Conservation (phyloP, 164 flowering plant species). For the Vitis rotundifolia region DNA sequence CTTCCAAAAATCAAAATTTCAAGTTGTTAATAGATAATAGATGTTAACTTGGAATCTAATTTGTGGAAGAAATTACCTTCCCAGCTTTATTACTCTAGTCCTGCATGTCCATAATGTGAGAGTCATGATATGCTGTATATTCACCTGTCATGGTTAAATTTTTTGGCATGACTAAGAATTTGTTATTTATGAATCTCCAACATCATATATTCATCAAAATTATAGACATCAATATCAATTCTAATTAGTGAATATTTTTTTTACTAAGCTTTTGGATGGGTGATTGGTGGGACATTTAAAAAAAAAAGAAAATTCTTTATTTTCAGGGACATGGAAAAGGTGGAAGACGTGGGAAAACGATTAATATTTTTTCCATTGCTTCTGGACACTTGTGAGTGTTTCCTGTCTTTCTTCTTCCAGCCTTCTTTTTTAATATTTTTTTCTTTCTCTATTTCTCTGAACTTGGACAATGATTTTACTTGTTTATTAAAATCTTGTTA, state of each 20-base stretch:
- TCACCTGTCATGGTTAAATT: background rate
- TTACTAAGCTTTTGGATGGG: constrained; percentile 1
- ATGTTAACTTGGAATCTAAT: no score
- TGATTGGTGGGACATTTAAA: constrained; percentile 6
- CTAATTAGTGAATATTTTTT: background rate
- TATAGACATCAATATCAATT: background rate
- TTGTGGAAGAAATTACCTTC: no score
- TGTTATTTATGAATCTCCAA: background rate
- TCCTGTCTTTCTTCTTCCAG: background rate
- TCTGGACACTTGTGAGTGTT: constrained; percentile 95
- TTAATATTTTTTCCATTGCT: constrained; percentile 97
- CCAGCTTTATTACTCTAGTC: background rate
- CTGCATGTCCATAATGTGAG: background rate
- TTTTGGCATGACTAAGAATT: background rate
- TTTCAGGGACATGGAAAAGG: constrained; percentile 48
- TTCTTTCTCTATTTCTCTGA: background rate
- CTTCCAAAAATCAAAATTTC: no score
- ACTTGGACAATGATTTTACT: no score
- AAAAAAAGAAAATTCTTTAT: no score
- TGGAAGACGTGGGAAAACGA: constrained; percentile 71
- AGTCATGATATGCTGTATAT: background rate
- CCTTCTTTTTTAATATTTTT: background rate
- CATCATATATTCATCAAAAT: background rate
- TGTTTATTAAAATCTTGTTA: no score
- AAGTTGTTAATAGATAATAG: no score